Conservation (phyloP, 805 yeast genomes). For the Grigorovia yakushimaensis region DNA sequence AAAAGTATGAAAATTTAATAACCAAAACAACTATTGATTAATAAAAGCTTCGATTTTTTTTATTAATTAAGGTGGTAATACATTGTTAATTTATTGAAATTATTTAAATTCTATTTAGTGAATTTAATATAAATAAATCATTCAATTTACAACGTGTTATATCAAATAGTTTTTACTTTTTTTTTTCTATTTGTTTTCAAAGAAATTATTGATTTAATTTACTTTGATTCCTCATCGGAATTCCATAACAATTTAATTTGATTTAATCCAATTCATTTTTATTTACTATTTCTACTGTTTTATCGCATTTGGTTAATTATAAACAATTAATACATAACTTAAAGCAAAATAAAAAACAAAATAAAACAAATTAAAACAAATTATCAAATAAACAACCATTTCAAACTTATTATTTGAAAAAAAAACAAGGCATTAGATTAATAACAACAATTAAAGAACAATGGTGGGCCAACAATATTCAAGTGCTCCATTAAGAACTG, state of each 20-base stretch:
- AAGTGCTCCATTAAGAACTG: slow-evolving; percentile 95
- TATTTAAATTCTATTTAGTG: too few relatives aligned
- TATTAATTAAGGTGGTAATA: neutral
- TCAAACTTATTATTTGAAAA: too few relatives aligned
- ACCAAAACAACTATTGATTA: neutral
- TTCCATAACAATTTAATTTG: neutral
- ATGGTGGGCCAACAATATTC: slow-evolving; percentile 75
- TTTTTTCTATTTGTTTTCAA: neutral
- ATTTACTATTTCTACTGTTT: too few relatives aligned
- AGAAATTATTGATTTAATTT: neutral
- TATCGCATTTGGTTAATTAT: neutral
- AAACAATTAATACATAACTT: neutral
- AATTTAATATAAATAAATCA: neutral
- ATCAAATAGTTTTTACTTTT: neutral
- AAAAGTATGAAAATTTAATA: neutral
- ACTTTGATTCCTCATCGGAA: neutral
- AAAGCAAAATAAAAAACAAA: neutral
- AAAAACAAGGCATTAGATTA: neutral
- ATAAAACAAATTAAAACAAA: too few relatives aligned
- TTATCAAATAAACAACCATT: neutral
- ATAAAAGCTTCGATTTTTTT: neutral
- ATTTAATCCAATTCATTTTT: neutral
- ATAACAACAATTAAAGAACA: slow-evolving; percentile 4
- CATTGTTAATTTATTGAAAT: neutral
- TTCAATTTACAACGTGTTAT: neutral